phyloP scores from a whole-genome alignment of 1,284 basidiomycete genomes.

The Termitomyces sp. region DNA sequence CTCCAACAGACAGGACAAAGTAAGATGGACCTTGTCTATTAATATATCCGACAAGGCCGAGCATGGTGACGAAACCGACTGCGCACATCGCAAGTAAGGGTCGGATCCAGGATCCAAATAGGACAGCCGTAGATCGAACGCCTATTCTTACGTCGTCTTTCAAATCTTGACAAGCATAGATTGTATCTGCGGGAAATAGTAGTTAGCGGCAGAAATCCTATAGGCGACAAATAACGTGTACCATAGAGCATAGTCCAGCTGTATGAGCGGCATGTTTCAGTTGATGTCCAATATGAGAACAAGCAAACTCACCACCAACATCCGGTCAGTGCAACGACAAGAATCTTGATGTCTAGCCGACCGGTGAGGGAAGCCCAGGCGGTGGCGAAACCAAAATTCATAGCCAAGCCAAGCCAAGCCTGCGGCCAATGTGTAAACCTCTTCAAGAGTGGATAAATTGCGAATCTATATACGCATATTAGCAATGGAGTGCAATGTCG shows the following conservation, averaged over 20 bases:
- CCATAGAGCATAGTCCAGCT: slow-evolving; percentile 71
- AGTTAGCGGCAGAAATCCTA: background rate
- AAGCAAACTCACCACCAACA: slow-evolving; percentile 40
- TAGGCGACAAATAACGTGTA: slow-evolving; percentile 15
- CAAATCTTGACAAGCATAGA: slow-evolving; percentile 43
- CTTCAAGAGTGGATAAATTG: slow-evolving; percentile 49
- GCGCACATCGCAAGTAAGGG: slow-evolving; percentile 52
- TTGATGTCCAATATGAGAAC: slow-evolving; percentile 10
- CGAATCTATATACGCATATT: slow-evolving; percentile 25
- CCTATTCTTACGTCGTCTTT: slow-evolving; percentile 40
- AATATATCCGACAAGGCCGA: slow-evolving; percentile 44
- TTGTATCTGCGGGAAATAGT: slow-evolving; percentile 29
- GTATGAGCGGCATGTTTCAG: slow-evolving; percentile 20
- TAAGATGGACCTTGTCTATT: slow-evolving; percentile 48
- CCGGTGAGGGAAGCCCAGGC: slow-evolving; percentile 43
- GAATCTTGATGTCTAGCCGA: slow-evolving; percentile 31
- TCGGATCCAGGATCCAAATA: slow-evolving; percentile 47
- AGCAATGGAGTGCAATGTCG: background rate
- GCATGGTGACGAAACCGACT: slow-evolving; percentile 42
- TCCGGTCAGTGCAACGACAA: slow-evolving; percentile 33
- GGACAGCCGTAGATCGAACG: slow-evolving; percentile 39
- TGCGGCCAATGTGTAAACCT: slow-evolving; percentile 75
- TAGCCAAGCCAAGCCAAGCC: slow-evolving; percentile 61
- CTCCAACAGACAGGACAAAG: slow-evolving; percentile 52
- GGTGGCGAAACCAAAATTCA: slow-evolving; percentile 49